Evolutionary conservation across 352 stramenopile genomes (phyloP), one percentile per base, ranked within the genome.

Genomic region (Phytophthora pinifolia): DNA sequence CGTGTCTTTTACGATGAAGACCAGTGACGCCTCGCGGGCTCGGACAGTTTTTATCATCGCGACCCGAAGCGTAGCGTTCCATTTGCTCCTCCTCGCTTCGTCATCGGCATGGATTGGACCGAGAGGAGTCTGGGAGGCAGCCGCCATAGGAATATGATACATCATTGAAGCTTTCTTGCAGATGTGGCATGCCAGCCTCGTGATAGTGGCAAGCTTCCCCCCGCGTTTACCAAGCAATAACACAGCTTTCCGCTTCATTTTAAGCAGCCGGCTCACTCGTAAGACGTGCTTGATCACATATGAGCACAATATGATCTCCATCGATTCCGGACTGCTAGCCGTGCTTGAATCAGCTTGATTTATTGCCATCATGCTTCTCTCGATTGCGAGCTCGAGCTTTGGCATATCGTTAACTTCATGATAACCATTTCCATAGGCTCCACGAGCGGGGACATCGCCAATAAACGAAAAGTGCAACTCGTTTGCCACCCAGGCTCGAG

Each of bases 1-100:
- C 6, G 37, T 17, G 41, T 89, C 76, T 33, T 91, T 85, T 17
- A 91, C 46, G 18, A 91, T 67, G 12, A 91, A 63, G 12, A 93
- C 75, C 2, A 78, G 22, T 0, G 62, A 37, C 4, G 78, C 44
- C 22, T 87, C 73, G 0, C 34, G 60, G 9, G 64, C 43, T 1
- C 58, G 59, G n/a, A 86, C 59, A 10, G 66, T 78, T 22, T 61
- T 52, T 0, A 89, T 27, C 29, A 93, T 51, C 2, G 65, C 76
- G 14, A 45, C 27, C 51, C 74, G 79, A 7, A 89, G 54, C 5
- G 34, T 34, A 6, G 7, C 10, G 14, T 66, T 75, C 78, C 83
- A 89, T 3, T 33, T 54, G 9, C n/a, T 37, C 6, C 35, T 27
- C 13, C 22, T 42, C 27, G 27, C 1, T 12, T 27, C 22, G 22